Evolutionary conservation across 1,139 yeast genomes (phyloP).

Genomic region (Hemisphaericaspora lyxosophila): DNA sequence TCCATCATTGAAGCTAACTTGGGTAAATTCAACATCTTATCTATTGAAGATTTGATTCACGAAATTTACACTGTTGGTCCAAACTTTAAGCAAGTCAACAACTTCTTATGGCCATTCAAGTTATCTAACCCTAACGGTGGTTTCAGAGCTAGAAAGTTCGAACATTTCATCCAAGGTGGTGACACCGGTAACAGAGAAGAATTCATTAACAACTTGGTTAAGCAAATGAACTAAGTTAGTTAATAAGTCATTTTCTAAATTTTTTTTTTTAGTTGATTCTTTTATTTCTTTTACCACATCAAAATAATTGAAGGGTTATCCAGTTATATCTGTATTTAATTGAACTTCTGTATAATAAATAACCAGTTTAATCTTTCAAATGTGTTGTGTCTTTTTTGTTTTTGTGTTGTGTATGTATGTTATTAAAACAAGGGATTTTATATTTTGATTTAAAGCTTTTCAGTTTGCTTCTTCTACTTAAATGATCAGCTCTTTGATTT

Average conservation of each 20-base stretch:
- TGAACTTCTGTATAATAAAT: slow-evolving; percentile 6
- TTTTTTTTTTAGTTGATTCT: slow-evolving; percentile 3
- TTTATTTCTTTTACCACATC: slow-evolving; percentile 6
- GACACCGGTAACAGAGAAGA: slow-evolving; percentile 99
- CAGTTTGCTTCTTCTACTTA: too few species aligned
- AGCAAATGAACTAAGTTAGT: slow-evolving; percentile 81
- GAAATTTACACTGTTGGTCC: slow-evolving; percentile 99
- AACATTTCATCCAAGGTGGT: slow-evolving; percentile 99
- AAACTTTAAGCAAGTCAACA: slow-evolving; percentile 99
- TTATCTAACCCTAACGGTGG: slow-evolving; percentile 99
- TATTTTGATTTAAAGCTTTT: too few species aligned
- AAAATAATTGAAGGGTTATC: slow-evolving; percentile 7
- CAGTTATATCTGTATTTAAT: slow-evolving; percentile 5
- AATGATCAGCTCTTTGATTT: too few species aligned
- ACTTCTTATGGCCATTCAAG: slow-evolving; percentile 99
- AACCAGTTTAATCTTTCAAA: slow-evolving; percentile 4
- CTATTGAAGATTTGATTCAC: slow-evolving; percentile 97
- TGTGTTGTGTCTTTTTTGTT: not conserved
- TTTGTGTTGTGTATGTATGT: slow-evolving; percentile 7
- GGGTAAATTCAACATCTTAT: slow-evolving; percentile 96
- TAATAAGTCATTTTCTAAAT: slow-evolving; percentile 3
- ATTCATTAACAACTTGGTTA: slow-evolving; percentile 95
- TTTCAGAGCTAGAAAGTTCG: slow-evolving; percentile 99
- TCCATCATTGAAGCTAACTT: slow-evolving; percentile 88
- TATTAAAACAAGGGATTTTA: slow-evolving; percentile 6